A percentile compares a stretch with the other conserved stretches of the same genome.
phyloP scores from a whole-genome alignment of 1,139 yeast genomes.

The Nadsonia starkeyi-henricii region DNA sequence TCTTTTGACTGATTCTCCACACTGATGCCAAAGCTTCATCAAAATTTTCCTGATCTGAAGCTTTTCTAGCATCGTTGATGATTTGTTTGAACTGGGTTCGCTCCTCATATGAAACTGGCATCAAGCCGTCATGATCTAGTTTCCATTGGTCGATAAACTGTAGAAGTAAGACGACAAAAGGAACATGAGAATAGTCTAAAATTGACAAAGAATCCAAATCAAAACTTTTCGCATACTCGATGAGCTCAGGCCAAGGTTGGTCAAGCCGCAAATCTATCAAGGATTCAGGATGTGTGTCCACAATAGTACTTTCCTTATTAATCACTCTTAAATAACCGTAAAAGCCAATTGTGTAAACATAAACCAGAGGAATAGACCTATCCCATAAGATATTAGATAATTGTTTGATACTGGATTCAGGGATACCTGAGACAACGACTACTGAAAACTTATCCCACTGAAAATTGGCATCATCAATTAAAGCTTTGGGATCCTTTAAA shows the following conservation, averaged over 20 bases:
- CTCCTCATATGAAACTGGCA: constrained; percentile 36
- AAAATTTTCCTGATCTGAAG: constrained; percentile 42
- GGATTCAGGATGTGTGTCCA: constrained; percentile 64
- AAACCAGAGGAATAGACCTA: constrained; percentile 38
- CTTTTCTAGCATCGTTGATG: constrained; percentile 25
- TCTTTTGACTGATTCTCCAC: constrained; percentile 31
- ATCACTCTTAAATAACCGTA: constrained; percentile 51
- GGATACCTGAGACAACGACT: constrained; percentile 34
- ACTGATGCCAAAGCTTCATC: constrained; percentile 55
- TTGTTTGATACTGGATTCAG: constrained; percentile 13
- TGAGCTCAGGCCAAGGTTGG: constrained; percentile 64
- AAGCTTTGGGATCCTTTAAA: constrained; percentile 13
- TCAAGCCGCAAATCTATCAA: constrained; percentile 59
- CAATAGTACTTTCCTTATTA: constrained; percentile 42
- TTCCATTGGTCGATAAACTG: constrained; percentile 40
- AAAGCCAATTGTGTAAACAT: constrained; percentile 45
- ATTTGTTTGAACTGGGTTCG: constrained; percentile 34
- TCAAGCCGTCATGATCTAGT: constrained; percentile 19
- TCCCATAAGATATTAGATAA: constrained; percentile 32
- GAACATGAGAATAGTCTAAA: constrained; percentile 53
- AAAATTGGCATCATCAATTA: constrained; percentile 6
- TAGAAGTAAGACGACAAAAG: constrained; percentile 53
- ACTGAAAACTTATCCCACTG: constrained; percentile 39
- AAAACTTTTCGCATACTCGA: constrained; percentile 35
- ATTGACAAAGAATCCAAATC: constrained; percentile 35